Evolutionary conservation across 2,329 filamentous ascomycete genomes (phyloP).

Genomic region (Periconia macrospinosa): DNA sequence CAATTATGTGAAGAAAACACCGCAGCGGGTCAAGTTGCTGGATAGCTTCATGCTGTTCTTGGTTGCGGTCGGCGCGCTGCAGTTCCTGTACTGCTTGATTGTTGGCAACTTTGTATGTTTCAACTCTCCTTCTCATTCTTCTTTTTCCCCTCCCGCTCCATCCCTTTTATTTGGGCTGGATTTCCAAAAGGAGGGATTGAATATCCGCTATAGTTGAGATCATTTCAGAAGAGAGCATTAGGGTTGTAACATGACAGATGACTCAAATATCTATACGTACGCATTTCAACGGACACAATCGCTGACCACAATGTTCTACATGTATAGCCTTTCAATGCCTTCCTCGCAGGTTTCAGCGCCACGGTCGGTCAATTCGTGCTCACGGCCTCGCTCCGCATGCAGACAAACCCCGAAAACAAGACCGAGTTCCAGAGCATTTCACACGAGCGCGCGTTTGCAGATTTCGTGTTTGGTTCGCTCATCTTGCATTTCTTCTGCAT

Average conservation of each 20-base stretch:
- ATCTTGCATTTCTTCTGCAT: slow-evolving; percentile 98
- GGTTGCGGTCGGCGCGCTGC: slow-evolving; percentile 79
- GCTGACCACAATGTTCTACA: background rate
- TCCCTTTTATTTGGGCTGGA: background rate
- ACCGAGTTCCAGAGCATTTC: slow-evolving; percentile 74
- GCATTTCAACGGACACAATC: background rate
- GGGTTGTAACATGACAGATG: no score
- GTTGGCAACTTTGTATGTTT: slow-evolving; percentile 88
- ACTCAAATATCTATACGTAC: no score
- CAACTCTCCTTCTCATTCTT: background rate
- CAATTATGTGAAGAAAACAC: slow-evolving; percentile 78
- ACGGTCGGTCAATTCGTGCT: slow-evolving; percentile 98
- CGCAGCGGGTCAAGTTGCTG: slow-evolving; percentile 88
- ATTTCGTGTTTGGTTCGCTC: slow-evolving; percentile 91
- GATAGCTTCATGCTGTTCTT: slow-evolving; percentile 91
- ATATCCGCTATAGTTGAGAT: background rate
- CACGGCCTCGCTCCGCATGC: slow-evolving; percentile 86
- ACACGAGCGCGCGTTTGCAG: slow-evolving; percentile 89
- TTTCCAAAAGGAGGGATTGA: background rate
- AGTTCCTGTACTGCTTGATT: slow-evolving; percentile 90
- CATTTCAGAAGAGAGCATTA: background rate
- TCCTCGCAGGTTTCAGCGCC: slow-evolving; percentile 90
- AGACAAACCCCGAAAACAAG: slow-evolving; percentile 84
- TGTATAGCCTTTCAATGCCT: slow-evolving; percentile 92
- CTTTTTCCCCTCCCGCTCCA: background rate